Percentiles rank a stretch among this genome's conserved stretches.
Evolutionary conservation across 202 grass and related monocot genomes (phyloP).

Genomic region (Saccharum hybrid): DNA sequence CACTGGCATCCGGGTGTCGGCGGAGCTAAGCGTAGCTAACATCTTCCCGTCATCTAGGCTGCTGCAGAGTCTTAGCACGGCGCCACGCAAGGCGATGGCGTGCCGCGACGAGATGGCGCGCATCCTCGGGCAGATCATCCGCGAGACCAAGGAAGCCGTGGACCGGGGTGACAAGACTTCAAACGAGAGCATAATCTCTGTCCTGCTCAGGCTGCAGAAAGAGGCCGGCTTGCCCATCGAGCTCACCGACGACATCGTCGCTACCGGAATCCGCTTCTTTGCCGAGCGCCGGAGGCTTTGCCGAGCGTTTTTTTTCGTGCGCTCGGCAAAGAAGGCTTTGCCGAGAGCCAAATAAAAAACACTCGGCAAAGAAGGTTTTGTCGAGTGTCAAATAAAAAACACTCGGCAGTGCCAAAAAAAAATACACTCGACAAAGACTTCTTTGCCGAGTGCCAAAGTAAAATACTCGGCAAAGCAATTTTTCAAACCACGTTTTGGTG

Average conservation of each 20-base stretch:
- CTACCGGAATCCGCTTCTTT: too few species aligned
- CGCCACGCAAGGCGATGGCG: not conserved
- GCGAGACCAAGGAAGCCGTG: conserved; percentile 6
- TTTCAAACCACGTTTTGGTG: too few species aligned
- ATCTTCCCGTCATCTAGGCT: conserved; percentile 53
- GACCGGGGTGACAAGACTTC: not conserved
- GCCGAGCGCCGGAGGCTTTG: too few species aligned
- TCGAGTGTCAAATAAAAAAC: too few species aligned
- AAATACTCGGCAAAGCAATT: too few species aligned
- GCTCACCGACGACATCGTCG: conserved; percentile 29
- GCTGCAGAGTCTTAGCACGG: not conserved
- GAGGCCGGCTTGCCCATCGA: not conserved
- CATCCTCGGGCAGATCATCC: conserved; percentile 25
- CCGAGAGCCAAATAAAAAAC: too few species aligned
- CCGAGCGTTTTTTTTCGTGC: too few species aligned
- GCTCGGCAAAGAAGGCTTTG: too few species aligned
- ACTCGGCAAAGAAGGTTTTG: too few species aligned
- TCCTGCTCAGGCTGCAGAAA: conserved; percentile 38
- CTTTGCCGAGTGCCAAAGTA: too few species aligned
- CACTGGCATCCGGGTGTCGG: not conserved
- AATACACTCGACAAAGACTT: too few species aligned
- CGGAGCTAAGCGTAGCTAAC: conserved; percentile 18
- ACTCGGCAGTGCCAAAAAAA: too few species aligned
- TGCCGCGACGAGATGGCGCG: not conserved
- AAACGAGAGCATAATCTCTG: conserved; percentile 12